phyloP scores from a whole-genome alignment of 768 basidiomycete species.

The Grammothele lineata region DNA sequence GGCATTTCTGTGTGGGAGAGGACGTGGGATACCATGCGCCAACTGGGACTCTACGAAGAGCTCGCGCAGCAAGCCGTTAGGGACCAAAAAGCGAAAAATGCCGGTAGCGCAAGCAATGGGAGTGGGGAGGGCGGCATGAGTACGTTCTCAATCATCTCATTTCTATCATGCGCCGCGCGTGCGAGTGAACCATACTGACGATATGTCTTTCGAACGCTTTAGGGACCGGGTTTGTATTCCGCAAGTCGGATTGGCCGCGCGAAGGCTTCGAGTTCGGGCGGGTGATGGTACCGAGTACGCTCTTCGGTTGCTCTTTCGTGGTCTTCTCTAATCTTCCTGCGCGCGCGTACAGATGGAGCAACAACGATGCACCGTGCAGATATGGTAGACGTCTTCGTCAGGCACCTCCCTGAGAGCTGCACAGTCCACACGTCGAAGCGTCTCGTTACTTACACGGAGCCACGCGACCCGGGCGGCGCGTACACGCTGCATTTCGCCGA shows the following conservation, averaged over 20 bases:
- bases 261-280: constrained; percentile 17
- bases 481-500: constrained; percentile 21
- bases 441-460: constrained; percentile 16
- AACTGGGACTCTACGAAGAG: constrained; percentile 34
- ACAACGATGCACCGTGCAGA: constrained; percentile 26
- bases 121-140: too few species aligned
- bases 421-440: constrained; percentile 21
- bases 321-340: neutral
- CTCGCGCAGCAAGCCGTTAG: constrained; percentile 14
- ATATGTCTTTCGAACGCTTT: neutral
- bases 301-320: neutral
- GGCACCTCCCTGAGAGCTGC: constrained; percentile 16
- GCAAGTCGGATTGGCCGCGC: constrained; percentile 18
- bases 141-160: too few species aligned
- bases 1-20: constrained; percentile 44
- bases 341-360: constrained; percentile 16
- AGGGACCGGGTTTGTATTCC: constrained; percentile 22
- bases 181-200: too few species aligned
- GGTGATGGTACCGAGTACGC: constrained; percentile 23
- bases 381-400: constrained; percentile 19
- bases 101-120: too few species aligned
- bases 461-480: neutral
- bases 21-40: constrained; percentile 41
- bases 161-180: too few species aligned
- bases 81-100: too few species aligned